Conservation (phyloP, 164 flowering plant genomes). For the Nymphaea colorata region DNA sequence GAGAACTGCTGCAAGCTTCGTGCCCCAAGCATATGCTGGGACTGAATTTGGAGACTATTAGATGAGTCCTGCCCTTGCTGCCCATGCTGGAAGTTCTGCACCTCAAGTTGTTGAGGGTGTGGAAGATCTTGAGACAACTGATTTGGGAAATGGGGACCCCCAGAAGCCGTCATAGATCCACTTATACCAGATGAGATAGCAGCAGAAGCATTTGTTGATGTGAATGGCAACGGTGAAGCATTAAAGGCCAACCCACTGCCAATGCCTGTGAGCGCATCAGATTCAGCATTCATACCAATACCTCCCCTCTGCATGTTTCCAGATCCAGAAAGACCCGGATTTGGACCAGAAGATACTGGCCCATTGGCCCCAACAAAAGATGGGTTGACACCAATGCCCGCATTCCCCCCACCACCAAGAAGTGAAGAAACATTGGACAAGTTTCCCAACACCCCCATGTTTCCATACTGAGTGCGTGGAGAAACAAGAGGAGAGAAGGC, state of each 20-base stretch:
- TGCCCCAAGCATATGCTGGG: slow-evolving; percentile 1
- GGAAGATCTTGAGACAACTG: slow-evolving; percentile 56
- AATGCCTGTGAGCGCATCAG: slow-evolving; percentile 61
- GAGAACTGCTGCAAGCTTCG: slow-evolving; percentile 40
- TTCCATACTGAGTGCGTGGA: slow-evolving; percentile 52
- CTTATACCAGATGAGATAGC: slow-evolving; percentile 35
- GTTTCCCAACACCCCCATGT: slow-evolving; percentile 62
- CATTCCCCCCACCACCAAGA: slow-evolving; percentile 52
- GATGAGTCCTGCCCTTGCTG: slow-evolving; percentile 27
- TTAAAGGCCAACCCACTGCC: slow-evolving; percentile 57
- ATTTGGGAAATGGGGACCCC: slow-evolving; percentile 47
- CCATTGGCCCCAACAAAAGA: background rate
- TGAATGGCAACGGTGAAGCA: slow-evolving; percentile 34
- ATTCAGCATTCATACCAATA: slow-evolving; percentile 41
- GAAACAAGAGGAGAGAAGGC: slow-evolving; percentile 55
- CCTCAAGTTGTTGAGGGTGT: slow-evolving; percentile 56
- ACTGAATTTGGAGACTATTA: background rate
- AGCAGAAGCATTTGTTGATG: slow-evolving; percentile 30
- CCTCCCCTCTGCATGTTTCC: slow-evolving; percentile 50
- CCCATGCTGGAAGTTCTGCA: slow-evolving; percentile 58
- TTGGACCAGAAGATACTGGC: slow-evolving; percentile 11
- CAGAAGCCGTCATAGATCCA: slow-evolving; percentile 18
- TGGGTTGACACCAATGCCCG: background rate
- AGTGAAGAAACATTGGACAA: slow-evolving; percentile 56
- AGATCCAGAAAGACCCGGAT: slow-evolving; percentile 42